Evolutionary conservation across 2,329 filamentous ascomycete species (phyloP).

Genomic region (Trichoderma sp.): DNA sequence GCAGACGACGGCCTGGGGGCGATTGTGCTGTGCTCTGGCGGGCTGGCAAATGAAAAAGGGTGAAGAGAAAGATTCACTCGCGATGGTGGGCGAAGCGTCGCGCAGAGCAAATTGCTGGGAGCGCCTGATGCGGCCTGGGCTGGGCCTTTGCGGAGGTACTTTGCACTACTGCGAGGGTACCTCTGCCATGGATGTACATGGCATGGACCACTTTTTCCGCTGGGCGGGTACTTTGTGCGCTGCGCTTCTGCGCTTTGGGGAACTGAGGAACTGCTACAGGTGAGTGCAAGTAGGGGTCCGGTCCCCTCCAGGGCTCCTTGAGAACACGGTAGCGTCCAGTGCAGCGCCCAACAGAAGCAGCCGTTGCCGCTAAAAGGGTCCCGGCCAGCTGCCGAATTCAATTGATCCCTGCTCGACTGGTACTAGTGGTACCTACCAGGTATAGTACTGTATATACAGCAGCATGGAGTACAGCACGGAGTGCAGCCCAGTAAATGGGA

Average conservation of each 20-base stretch:
- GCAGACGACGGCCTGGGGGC: background rate
- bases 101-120: slow-evolving; percentile 19
- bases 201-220: slow-evolving; percentile 1
- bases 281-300: background rate
- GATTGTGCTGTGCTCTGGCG: background rate
- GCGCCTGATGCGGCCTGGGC: slow-evolving; percentile 14
- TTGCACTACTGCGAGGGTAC: no score
- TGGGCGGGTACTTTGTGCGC: background rate
- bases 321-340: slow-evolving; percentile 11
- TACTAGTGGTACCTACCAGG: background rate
- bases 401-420: background rate
- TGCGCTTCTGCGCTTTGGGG: background rate
- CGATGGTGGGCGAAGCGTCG: slow-evolving; percentile 18
- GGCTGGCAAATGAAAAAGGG: slow-evolving; percentile 16
- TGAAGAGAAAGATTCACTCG: slow-evolving; percentile 17
- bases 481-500: no score
- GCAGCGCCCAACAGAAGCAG: background rate
- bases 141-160: background rate
- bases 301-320: background rate
- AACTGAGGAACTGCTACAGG: background rate
- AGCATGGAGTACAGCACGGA: no score
- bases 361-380: background rate
- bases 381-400: background rate
- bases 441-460: background rate
- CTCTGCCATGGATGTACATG: slow-evolving; percentile 6